Base-by-base conservation (phyloP, 2,329 filamentous ascomycete genomes). In the Chaetomium sp. region DNA sequence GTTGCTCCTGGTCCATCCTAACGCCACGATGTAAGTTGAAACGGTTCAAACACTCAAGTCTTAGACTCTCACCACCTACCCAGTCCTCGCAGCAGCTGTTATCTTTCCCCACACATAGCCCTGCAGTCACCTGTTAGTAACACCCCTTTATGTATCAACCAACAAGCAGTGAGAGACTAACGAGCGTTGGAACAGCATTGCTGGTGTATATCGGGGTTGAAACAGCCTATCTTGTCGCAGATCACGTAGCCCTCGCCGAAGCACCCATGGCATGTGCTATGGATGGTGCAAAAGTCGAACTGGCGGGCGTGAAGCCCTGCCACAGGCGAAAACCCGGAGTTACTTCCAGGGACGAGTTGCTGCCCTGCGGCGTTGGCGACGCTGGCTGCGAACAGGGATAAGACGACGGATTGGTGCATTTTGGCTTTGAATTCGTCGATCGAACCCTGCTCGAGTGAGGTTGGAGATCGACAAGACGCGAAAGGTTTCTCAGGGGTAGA, bases 51-150 rank as follows among this genome's bases (percentile, higher is more conserved):
- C 45, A 19, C 35, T 2, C 13, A 27, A 4, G n/a, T n/a, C n/a
- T n/a, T n/a, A 7, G 23, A 13, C 3, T 6, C 25, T 9, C 8
- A 2, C 23, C n/a, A 50, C 57, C 23, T 29, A 58, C 57, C 58
- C 47, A 60, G 10, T 47, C 53, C 2, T 12, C 49, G 53, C 60
- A 62, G 60, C 60, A 62, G 21, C n/a, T 57, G 60, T 62, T 62
- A 16, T n/a, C 25, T 13, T 53, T 50, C 31, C 8, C 60, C 25
- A 62, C 53, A 25, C 60, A 62, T 4, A 62, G 10, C 1, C 3
- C 60, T 62, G 33, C 19, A 10, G 5, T 2, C 10, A 7, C 1
- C 21, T 7, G n/a, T 51, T n/a, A 35, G 29, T 13, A 35, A 13
- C 13, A 12, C 3, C 8, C 49, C 8, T 16, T 21, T 51, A 31